Percentiles rank a stretch among this genome's conserved stretches.
These are phyloP conservation scores for Solanum corneliomulleri DNA, from an alignment of 257 asterid genomes.

Conservation along the genomic window DNA sequence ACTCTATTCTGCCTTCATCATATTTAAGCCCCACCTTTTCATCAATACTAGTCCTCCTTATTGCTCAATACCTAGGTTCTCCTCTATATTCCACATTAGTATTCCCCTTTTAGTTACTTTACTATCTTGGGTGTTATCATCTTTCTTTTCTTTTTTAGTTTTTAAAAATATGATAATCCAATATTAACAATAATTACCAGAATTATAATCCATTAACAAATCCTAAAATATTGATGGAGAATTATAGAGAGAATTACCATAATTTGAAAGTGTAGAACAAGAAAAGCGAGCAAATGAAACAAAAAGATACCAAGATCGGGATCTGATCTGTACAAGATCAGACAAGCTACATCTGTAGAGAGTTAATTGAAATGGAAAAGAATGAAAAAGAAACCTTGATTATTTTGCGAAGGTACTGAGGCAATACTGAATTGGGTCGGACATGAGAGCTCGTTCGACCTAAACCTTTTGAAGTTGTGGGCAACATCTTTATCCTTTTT, in stretches of 20 bases:
- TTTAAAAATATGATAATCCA: not conserved
- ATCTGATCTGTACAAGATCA: not conserved
- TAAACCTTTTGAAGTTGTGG: slow-evolving; percentile 61
- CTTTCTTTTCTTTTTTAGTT: not conserved
- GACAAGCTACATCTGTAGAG: not conserved
- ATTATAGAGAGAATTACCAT: not conserved
- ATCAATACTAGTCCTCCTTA: not conserved
- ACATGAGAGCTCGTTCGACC: slow-evolving; percentile 50
- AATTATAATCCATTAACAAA: not conserved
- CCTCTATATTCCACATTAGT: not conserved
- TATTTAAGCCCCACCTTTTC: not conserved
- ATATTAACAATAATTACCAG: not conserved
- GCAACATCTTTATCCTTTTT: slow-evolving; percentile 47
- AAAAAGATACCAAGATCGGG: not conserved
- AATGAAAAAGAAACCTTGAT: slow-evolving; percentile 51
- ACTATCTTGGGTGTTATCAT: not conserved
- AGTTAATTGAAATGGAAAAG: not conserved
- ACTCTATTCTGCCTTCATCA: not conserved
- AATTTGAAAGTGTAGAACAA: not conserved
- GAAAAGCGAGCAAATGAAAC: not conserved
- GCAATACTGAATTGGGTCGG: slow-evolving; percentile 63
- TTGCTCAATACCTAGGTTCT: not conserved
- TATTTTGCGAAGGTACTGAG: slow-evolving; percentile 86
- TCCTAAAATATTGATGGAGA: not conserved
- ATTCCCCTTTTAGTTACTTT: not conserved